Conservation (phyloP, 768 basidiomycete species). For the Boletellus ananas region DNA sequence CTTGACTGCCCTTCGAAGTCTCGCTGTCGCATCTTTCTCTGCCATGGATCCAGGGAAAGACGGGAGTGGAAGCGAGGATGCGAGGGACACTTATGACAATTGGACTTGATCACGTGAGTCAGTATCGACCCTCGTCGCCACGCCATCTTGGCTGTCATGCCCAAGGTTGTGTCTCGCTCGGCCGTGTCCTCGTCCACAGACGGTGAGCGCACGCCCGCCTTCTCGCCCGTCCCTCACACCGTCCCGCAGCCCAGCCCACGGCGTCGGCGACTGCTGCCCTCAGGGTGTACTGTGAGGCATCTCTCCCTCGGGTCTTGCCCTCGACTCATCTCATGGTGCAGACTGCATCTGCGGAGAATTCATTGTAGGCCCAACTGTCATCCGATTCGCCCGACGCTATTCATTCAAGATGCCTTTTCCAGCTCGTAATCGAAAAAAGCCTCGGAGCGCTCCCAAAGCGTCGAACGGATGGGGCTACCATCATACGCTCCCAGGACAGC, state of each 20-base stretch:
- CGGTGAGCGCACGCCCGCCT: conserved; percentile 43
- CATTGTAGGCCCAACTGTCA: conserved; percentile 50
- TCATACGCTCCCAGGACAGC: conserved; percentile 71
- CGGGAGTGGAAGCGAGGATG: conserved; percentile 20
- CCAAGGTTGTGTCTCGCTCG: conserved; percentile 87
- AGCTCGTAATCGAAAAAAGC: conserved; percentile 82
- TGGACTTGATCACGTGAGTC: conserved; percentile 29
- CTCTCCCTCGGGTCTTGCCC: conserved; percentile 2
- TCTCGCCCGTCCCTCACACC: not conserved
- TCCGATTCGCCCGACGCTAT: not conserved
- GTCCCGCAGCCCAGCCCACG: conserved; percentile 62
- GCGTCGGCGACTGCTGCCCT: conserved; percentile 74
- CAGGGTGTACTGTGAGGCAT: conserved; percentile 72
- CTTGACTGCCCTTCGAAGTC: conserved; percentile 78
- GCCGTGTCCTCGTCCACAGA: conserved; percentile 86
- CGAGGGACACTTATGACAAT: conserved; percentile 25
- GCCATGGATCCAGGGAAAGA: conserved; percentile 50
- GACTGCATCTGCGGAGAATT: conserved; percentile 90
- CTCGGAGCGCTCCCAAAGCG: conserved; percentile 65
- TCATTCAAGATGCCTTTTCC: conserved; percentile 1
- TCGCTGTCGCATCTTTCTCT: conserved; percentile 72
- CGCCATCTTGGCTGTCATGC: conserved; percentile 48
- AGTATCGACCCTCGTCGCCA: not conserved
- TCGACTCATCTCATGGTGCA: conserved; percentile 27
- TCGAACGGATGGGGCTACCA: conserved; percentile 74